Conservation (phyloP, 768 basidiomycete species). For the Serpula lacrymans region DNA sequence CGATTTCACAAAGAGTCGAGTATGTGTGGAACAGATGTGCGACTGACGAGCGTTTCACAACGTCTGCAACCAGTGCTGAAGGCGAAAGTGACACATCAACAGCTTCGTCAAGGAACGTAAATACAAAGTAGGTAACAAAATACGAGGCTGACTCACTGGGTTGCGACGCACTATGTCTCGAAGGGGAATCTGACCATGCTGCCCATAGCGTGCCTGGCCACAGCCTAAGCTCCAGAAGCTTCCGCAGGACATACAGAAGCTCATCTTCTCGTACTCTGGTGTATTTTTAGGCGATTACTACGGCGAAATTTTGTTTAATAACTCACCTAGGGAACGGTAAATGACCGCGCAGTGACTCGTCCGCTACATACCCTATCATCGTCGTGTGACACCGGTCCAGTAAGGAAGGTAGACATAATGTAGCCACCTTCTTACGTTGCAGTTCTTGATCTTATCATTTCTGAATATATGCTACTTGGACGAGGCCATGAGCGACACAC, state of each 20-base stretch:
- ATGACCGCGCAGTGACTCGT: slow-evolving; percentile 79
- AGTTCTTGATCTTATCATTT: slow-evolving; percentile 51
- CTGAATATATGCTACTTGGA: slow-evolving; percentile 1
- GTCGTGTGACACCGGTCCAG: slow-evolving; percentile 72
- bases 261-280: slow-evolving; percentile 87
- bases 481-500: slow-evolving; percentile 30
- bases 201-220: slow-evolving; percentile 79
- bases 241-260: slow-evolving; percentile 76
- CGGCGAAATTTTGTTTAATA: not conserved
- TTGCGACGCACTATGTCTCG: slow-evolving; percentile 47
- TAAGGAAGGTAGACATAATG: slow-evolving; percentile 66
- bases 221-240: slow-evolving; percentile 68
- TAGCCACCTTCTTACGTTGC: slow-evolving; percentile 65
- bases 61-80: slow-evolving; percentile 59
- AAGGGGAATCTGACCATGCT: slow-evolving; percentile 63
- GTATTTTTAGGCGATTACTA: not conserved
- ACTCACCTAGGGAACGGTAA: slow-evolving; percentile 83
- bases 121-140: not conserved
- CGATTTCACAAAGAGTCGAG: slow-evolving; percentile 72
- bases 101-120: slow-evolving; percentile 16
- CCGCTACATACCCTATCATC: slow-evolving; percentile 75
- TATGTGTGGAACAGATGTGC: slow-evolving; percentile 93
- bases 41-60: slow-evolving; percentile 67
- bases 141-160: slow-evolving; percentile 45
- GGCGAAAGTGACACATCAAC: slow-evolving; percentile 46